A percentile compares a stretch with the other conserved stretches of the same genome.
These are phyloP conservation scores for Barnettozyma populi DNA, from an alignment of 805 yeast species.

Conservation along the genomic window DNA sequence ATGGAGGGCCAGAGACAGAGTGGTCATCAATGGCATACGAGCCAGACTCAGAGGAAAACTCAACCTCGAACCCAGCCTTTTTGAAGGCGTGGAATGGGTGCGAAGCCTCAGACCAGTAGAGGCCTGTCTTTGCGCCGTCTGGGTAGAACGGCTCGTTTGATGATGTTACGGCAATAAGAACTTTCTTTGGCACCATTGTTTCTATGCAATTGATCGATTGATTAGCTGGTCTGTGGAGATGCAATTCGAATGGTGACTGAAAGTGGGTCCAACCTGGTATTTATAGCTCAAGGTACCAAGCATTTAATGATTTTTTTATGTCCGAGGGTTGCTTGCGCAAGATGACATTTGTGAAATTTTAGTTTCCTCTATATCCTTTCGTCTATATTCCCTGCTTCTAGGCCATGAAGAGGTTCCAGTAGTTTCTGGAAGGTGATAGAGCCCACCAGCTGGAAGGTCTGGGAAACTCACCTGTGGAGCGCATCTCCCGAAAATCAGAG, in stretches of 20 bases:
- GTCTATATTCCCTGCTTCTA: too few relatives aligned
- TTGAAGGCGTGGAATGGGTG: slow-evolving; percentile 51
- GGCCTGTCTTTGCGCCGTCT: slow-evolving; percentile 58
- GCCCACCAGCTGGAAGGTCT: slow-evolving; percentile 5
- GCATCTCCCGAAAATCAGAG: slow-evolving; percentile 2
- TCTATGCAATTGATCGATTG: background rate
- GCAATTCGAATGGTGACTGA: too few relatives aligned
- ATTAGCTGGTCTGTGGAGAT: too few relatives aligned
- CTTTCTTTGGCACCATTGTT: slow-evolving; percentile 27
- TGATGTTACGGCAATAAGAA: slow-evolving; percentile 39
- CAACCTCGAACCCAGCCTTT: slow-evolving; percentile 46
- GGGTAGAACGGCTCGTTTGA: slow-evolving; percentile 43
- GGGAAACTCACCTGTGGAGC: background rate
- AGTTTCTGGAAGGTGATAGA: background rate
- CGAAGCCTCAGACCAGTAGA: slow-evolving; percentile 51
- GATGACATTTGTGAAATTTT: too few relatives aligned
- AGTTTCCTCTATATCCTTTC: too few relatives aligned
- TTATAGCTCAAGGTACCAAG: too few relatives aligned
- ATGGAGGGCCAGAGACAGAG: slow-evolving; percentile 35
- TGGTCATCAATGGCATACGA: slow-evolving; percentile 52
- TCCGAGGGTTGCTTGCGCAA: too few relatives aligned
- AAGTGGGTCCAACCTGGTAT: too few relatives aligned
- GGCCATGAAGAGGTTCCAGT: slow-evolving; percentile 7
- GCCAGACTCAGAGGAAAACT: slow-evolving; percentile 56
- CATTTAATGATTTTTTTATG: too few relatives aligned